Evolutionary conservation across 192 early-diverging fungal genomes (phyloP), one percentile per base, ranked within the genome.

Genomic region (Chytriomyces confervae): DNA sequence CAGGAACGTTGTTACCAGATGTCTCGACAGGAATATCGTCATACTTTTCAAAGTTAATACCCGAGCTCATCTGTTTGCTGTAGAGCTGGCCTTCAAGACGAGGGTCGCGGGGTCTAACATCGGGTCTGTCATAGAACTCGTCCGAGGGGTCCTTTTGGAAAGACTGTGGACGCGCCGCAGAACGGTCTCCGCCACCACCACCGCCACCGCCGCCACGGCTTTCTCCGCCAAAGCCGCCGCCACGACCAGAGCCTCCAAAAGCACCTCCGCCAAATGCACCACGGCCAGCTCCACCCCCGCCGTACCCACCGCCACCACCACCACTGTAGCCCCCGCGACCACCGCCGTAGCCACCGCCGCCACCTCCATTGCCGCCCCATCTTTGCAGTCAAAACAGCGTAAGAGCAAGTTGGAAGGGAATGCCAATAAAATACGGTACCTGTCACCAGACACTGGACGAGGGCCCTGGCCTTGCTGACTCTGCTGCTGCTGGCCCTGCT

Each of bases 21-120:
- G 94, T 94, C 77, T 98, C 95, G 62, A 97, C 96, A 13, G 97
- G 97, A 51, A 98, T 98, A 84, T 98, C 95, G 76, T 98, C 96
- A 85, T 98, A 98, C 84, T 96, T 97, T 76, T 96, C 95, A 91
- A 98, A 98, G 91, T 98, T 98, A 83, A 98, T 98, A 69, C 97
- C 97, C 67, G 94, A 94, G 83, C 88, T 86, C 73, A 94, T 93
- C 50, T 97, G 92, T 49, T 86, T 72, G 13, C 86, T 85, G 77
- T 89, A 97, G 44, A 98, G 88, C 79, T 94, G 92, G 20, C 80
- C 66, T 84, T 98, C 97, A 43, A 93, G 76, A 62, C 92, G 89
- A 72, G 89, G 87, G 86, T 95, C 93, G 73, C 89, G 88, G 79
- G 90, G 84, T 24, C 92, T 92, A 65, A 94, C 87, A 77, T 93